Conservation (phyloP, 352 stramenopile species). For the Peronospora destructor region DNA sequence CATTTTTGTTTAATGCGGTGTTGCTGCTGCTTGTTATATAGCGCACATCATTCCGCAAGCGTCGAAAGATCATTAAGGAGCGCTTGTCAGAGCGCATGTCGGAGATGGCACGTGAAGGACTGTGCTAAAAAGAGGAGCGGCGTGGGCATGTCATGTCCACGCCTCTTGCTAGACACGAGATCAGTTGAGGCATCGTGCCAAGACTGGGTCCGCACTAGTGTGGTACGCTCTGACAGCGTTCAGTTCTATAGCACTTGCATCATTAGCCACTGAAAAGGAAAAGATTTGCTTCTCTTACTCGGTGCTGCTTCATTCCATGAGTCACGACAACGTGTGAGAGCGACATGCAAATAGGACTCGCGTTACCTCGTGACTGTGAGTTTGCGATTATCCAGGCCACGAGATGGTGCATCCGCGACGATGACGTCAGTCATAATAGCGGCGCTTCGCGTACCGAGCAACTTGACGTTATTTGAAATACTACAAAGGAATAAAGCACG, state of each 20-base stretch:
- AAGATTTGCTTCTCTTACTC: slow-evolving; percentile 19
- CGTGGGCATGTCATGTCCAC: neutral
- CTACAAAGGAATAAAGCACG: no score
- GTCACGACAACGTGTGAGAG: slow-evolving; percentile 60
- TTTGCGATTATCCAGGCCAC: slow-evolving; percentile 78
- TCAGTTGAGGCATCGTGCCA: neutral
- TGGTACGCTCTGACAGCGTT: slow-evolving; percentile 14
- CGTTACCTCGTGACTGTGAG: slow-evolving; percentile 57
- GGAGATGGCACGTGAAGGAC: slow-evolving; percentile 67
- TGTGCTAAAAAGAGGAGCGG: slow-evolving; percentile 40
- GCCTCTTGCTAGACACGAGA: slow-evolving; percentile 10
- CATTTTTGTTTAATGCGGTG: slow-evolving; percentile 1
- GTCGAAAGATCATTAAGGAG: slow-evolving; percentile 79
- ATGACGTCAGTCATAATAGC: slow-evolving; percentile 86
- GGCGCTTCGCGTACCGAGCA: slow-evolving; percentile 63
- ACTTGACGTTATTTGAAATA: no score
- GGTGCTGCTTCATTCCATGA: slow-evolving; percentile 50
- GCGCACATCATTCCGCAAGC: slow-evolving; percentile 69
- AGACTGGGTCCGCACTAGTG: slow-evolving; percentile 1
- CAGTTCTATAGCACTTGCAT: slow-evolving; percentile 24
- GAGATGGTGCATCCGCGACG: slow-evolving; percentile 82
- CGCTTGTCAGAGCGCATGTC: slow-evolving; percentile 59
- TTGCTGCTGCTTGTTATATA: slow-evolving; percentile 18
- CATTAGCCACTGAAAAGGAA: slow-evolving; percentile 24
- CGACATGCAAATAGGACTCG: slow-evolving; percentile 51